Evolutionary conservation across 2,329 filamentous ascomycete species (phyloP), one percentile per base, ranked within the genome.

Genomic region (Claviceps paspali): DNA sequence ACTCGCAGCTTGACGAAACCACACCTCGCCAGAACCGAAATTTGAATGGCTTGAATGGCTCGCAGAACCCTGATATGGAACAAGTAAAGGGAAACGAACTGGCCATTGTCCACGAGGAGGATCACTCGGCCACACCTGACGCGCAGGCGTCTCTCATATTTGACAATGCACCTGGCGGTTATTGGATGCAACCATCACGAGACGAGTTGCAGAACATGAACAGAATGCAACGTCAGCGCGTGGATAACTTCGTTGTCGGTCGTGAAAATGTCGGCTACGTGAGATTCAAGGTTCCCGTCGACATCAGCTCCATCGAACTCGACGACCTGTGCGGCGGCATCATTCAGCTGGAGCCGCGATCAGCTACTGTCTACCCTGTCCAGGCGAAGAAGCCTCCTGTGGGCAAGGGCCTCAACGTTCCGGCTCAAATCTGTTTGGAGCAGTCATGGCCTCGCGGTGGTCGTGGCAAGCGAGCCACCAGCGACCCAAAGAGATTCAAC

Each of bases 321-420:
- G 83, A 94, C 45, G 72, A 83, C n/a, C 70, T 98, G 18, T 80
- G 74, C 35, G 82, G 72, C 33, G 72, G 69, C 19, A 79, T 95
- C 48, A 82, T 96, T 26, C 67, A 77, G 36, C 73, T 96, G 34
- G 70, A 74, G 30, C 70, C 79, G 35, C 82, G 91, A 26, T 80
- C 79, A 7, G 84, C 85, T 18, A 94, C 88, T 0, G 91, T 96
- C 6, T 98, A 98, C 52, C 79, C 75, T 4, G 71, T 80, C 31
- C 66, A 76, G 29, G 68, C 71, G 5, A 76, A 77, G 52, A 98
- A 95, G 60, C 87, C 91, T 12, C 71, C 80, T 0, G 70, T 79
- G 40, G 91, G 92, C 40, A 84, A 86, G 52, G 88, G 85, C 5
- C 68, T 98, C 45, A 98, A 98, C 51, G 84, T 95, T 6, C 87